Evolutionary conservation across 805 yeast genomes (phyloP).

Genomic region (Candida odintsovae): DNA sequence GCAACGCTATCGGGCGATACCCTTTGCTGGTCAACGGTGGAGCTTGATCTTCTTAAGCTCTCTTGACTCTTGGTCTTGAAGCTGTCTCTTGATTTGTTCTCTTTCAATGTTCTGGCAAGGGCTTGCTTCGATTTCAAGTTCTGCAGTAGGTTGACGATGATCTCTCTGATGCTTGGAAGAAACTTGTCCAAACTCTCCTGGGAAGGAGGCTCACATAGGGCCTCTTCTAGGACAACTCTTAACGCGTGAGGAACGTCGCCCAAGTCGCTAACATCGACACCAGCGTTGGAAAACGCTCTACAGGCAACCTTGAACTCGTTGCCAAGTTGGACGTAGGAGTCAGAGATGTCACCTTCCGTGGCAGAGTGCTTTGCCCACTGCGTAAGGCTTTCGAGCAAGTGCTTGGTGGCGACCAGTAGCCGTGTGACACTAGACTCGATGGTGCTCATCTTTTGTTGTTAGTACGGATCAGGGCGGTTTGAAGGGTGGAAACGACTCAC

Average conservation of each 20-base stretch:
- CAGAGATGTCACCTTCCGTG: conserved; percentile 78
- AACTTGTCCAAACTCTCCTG: conserved; percentile 76
- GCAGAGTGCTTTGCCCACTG: conserved; percentile 87
- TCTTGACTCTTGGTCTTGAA: conserved; percentile 13
- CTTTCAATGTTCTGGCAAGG: conserved; percentile 36
- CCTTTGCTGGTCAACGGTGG: neutral
- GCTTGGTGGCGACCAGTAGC: conserved; percentile 82
- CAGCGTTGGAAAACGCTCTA: conserved; percentile 70
- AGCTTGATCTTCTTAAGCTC: conserved; percentile 1
- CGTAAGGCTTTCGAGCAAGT: conserved; percentile 75
- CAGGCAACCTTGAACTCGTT: conserved; percentile 88
- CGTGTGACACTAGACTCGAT: conserved; percentile 76
- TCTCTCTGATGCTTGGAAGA: conserved; percentile 79
- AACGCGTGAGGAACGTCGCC: conserved; percentile 88
- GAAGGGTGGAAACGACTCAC: conserved; percentile 12
- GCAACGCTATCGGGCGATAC: neutral
- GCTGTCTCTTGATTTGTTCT: conserved; percentile 20
- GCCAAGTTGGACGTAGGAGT: conserved; percentile 86
- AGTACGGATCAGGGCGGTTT: no score
- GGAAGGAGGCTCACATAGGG: conserved; percentile 78
- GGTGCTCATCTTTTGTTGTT: conserved; percentile 34
- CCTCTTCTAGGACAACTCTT: conserved; percentile 76
- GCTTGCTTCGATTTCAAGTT: conserved; percentile 77
- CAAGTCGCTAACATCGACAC: conserved; percentile 74
- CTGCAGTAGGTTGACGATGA: conserved; percentile 74